These are phyloP conservation scores for Kodamaea plutei DNA, from an alignment of 1,139 yeast genomes.

Conservation along the genomic window DNA sequence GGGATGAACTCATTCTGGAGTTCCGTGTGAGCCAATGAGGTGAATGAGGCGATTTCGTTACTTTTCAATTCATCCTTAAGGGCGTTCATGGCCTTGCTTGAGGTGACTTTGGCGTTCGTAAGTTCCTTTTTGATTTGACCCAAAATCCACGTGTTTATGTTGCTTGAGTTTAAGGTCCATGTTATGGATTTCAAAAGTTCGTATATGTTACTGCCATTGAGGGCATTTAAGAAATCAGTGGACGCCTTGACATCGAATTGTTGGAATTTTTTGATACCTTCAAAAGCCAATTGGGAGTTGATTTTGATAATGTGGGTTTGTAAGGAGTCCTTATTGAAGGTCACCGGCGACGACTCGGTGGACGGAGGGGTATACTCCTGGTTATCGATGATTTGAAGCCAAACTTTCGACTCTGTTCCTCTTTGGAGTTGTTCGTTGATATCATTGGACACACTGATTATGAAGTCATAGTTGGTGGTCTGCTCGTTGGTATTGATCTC, in stretches of 20 bases:
- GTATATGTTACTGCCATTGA: conserved; percentile 34
- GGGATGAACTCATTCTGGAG: conserved; percentile 36
- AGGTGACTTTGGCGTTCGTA: background rate
- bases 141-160: conserved; percentile 24
- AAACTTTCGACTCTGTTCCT: conserved; percentile 18
- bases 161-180: conserved; percentile 24
- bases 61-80: conserved; percentile 11
- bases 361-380: conserved; percentile 36
- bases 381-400: conserved; percentile 40
- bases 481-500: conserved; percentile 23
- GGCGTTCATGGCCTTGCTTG: conserved; percentile 4
- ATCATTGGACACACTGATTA: conserved; percentile 28
- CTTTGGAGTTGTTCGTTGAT: conserved; percentile 16
- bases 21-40: conserved; percentile 34
- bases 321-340: conserved; percentile 12
- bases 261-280: conserved; percentile 32
- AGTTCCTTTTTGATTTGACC: conserved; percentile 17
- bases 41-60: conserved; percentile 26
- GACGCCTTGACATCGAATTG: conserved; percentile 32
- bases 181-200: conserved; percentile 32
- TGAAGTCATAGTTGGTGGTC: conserved; percentile 22
- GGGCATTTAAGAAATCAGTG: conserved; percentile 24
- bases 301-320: conserved; percentile 28
- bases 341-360: conserved; percentile 28
- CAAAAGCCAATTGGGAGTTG: conserved; percentile 25